A percentile compares a stretch with the other conserved stretches of the same genome.
Conservation (phyloP, 176 grass and related monocot genomes). For the Oryza nivara region DNA sequence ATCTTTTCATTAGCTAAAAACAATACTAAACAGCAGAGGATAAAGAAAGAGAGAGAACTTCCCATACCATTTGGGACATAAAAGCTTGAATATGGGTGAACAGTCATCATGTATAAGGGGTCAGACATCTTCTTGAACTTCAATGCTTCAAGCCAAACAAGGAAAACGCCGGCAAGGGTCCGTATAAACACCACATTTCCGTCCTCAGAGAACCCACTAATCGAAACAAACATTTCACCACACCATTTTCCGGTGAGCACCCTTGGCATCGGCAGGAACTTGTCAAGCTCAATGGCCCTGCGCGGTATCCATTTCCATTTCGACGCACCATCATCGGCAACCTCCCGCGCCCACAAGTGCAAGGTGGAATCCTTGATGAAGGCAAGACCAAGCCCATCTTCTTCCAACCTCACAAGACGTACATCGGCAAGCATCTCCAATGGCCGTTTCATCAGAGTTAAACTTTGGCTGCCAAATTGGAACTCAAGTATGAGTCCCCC, state of each 20-base stretch:
- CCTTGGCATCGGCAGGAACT: no score
- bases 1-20: no score
- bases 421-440: neutral
- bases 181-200: no score
- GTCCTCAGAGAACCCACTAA: no score
- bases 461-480: neutral
- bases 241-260: no score
- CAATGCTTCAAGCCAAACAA: no score
- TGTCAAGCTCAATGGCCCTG: neutral
- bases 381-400: neutral
- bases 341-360: neutral
- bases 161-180: no score
- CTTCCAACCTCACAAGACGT: neutral
- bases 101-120: neutral
- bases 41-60: neutral
- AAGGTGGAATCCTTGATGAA: neutral
- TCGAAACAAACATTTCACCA: no score
- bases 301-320: neutral
- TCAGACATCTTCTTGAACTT: no score
- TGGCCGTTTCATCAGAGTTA: neutral
- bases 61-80: neutral
- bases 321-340: neutral
- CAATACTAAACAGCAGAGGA: neutral
- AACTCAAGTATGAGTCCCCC: constrained; percentile 20
- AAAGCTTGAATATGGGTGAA: constrained; percentile 13